phyloP scores from a whole-genome alignment of 208 protist genomes.

The Leishmania turanica region DNA sequence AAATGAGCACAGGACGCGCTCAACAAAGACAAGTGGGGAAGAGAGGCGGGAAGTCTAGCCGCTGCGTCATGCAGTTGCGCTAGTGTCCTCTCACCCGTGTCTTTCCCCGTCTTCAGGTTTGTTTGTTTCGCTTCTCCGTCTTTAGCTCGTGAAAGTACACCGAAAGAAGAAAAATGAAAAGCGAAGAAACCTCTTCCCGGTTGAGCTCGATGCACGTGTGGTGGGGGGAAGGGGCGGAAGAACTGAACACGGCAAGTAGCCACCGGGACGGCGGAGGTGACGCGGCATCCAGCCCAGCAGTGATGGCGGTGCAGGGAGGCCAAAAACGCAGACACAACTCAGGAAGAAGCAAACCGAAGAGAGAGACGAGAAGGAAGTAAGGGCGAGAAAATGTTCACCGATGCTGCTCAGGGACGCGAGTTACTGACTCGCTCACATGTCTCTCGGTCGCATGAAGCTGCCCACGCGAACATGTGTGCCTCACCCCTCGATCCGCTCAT shows the following conservation, averaged over 20 bases:
- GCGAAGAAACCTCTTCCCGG: constrained; percentile 9
- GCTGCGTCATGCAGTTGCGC: background rate
- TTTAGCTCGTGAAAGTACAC: background rate
- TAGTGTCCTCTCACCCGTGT: background rate
- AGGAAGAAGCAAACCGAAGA: background rate
- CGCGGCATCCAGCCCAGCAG: background rate
- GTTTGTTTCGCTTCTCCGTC: background rate
- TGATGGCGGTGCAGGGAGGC: background rate
- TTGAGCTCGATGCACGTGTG: background rate
- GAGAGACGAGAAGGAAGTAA: background rate
- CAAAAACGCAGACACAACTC: background rate
- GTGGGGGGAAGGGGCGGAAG: background rate
- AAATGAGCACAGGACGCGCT: background rate
- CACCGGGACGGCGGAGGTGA: background rate
- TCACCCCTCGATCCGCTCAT: background rate
- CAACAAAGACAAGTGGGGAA: background rate
- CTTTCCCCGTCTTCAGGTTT: constrained; percentile 10
- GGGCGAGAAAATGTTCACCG: too few relatives aligned
- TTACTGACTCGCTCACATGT: background rate
- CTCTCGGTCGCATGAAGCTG: too few relatives aligned
- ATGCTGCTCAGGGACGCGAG: background rate
- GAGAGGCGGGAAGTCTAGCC: background rate
- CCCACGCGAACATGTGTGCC: background rate
- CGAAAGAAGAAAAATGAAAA: constrained; percentile 6
- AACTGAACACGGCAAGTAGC: background rate